Percentiles rank a stretch among this genome's conserved stretches.
Conservation (phyloP, 768 basidiomycete species). For the Termitomyces sp. region DNA sequence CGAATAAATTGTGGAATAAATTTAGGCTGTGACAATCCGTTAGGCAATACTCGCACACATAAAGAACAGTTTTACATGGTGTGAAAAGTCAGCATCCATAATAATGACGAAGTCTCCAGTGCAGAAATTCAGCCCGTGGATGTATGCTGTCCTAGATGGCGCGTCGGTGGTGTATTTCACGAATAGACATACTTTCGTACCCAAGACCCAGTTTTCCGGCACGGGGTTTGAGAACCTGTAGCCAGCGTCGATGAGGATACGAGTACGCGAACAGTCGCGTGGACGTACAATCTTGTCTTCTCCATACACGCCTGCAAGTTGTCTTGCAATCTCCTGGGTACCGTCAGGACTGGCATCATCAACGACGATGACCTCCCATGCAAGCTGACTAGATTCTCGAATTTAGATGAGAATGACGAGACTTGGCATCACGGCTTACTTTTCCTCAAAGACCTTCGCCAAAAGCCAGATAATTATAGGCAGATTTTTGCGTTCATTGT, state of each 20-base stretch:
- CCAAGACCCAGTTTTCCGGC: conserved; percentile 89
- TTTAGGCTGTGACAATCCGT: conserved; percentile 58
- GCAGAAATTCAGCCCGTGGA: conserved; percentile 86
- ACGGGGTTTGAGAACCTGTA: conserved; percentile 76
- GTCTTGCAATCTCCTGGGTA: conserved; percentile 81
- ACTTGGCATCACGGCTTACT: conserved; percentile 43
- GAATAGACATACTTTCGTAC: conserved; percentile 31
- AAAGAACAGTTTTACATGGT: conserved; percentile 58
- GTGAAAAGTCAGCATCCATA: conserved; percentile 97
- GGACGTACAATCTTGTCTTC: conserved; percentile 72
- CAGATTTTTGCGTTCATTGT: conserved; percentile 90
- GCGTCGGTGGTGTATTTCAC: background rate
- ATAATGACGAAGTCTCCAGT: conserved; percentile 93
- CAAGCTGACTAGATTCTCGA: conserved; percentile 45
- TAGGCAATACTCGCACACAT: background rate
- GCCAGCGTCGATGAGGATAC: conserved; percentile 2
- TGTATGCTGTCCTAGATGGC: conserved; percentile 64
- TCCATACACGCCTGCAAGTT: conserved; percentile 77
- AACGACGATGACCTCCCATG: conserved; percentile 88
- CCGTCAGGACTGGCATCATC: conserved; percentile 93
- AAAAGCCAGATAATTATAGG: conserved; percentile 86
- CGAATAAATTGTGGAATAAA: conserved; percentile 92
- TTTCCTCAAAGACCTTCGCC: conserved; percentile 67
- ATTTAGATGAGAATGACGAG: conserved; percentile 1
- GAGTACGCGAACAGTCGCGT: background rate